Base-by-base conservation (phyloP, 2,329 filamentous ascomycete genomes). In the Neofusicoccum ribis region DNA sequence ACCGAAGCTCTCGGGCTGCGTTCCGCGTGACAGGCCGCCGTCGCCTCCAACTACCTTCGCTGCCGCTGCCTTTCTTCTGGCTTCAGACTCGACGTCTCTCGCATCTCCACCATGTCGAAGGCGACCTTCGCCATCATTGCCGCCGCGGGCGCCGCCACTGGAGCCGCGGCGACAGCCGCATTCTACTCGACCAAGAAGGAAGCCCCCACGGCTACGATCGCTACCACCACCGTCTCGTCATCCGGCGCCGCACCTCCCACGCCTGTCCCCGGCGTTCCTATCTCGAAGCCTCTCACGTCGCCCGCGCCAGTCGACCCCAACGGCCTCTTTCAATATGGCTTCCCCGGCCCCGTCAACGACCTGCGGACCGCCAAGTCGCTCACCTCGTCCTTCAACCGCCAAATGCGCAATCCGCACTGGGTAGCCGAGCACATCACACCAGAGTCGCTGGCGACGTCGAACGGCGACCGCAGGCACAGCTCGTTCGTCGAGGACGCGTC, bases 381-480 rank as follows among this genome's bases (percentile, higher is more conserved):
- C 63, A 86, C 93, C 69, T 96, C 93, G 37, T 89, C 91, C 72
- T 99, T 90, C 85, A 94, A 99, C 81, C 92, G 95, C 34, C 89
- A 92, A 67, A 90, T 88, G 49, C 88, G 93, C 75, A 99, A 99
- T 80, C 95, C 95, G 36, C 86, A 91, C 77, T 99, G 94, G 94
- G 95, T 83, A 20, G 81, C 90, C 69, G 95, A 99, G 82, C 95
- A 99, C 83, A 97, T 99, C 79, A 99, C 95, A 0, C 88, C 93
- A 1, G 86, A 88, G 41, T 98, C 94, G 0, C 86, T 99, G 14
- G 84, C 89, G 3, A 77, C 83, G 60, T 88, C 88, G 68, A 88
- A 90, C 67, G 95, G 87, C 70, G 93, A 98, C 81, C 89, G 95
- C 73, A 91, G 92, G 77, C 84, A 94, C 84, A 93, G 89, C 76